Evolutionary conservation across 257 asterid genomes (phyloP).

Genomic region (Lavandula angustifolia): DNA sequence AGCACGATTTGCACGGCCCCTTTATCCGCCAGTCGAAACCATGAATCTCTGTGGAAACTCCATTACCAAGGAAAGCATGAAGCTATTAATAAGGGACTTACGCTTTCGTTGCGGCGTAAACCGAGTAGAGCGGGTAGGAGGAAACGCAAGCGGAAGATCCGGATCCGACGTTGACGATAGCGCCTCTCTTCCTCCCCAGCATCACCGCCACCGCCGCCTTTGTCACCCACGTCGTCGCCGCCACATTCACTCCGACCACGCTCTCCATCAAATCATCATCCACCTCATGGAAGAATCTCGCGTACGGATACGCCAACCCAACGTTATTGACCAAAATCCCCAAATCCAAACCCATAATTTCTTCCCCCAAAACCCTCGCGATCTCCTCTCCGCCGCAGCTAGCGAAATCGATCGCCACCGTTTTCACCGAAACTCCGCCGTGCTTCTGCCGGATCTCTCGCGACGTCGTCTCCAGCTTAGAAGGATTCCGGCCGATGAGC

Average conservation of each 20-base stretch:
- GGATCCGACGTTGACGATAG: conserved; percentile 37
- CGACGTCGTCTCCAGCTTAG: conserved; percentile 24
- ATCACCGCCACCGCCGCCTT: conserved; percentile 31
- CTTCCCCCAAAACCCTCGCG: conserved; percentile 12
- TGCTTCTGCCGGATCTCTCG: conserved; percentile 22
- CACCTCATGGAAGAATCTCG: conserved; percentile 35
- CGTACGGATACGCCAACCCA: conserved; percentile 38
- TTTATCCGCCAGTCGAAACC: too few relatives aligned
- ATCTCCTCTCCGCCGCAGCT: conserved; percentile 28
- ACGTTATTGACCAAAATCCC: conserved; percentile 38
- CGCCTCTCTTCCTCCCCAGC: conserved; percentile 35
- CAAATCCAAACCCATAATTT: conserved; percentile 28
- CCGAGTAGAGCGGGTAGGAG: conserved; percentile 34
- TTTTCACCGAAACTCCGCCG: neutral
- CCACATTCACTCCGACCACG: conserved; percentile 32
- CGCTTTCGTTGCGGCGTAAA: conserved; percentile 45
- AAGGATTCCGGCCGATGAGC: conserved; percentile 28
- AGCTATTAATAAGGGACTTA: neutral
- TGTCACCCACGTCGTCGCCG: conserved; percentile 34
- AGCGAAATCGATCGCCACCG: conserved; percentile 17
- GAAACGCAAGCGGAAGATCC: conserved; percentile 28
- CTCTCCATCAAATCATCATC: conserved; percentile 28
- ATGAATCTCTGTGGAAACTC: too few relatives aligned
- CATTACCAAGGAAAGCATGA: too few relatives aligned
- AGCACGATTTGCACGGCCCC: too few relatives aligned